phyloP scores from a whole-genome alignment of 192 early-diverging fungal species.

The Chytriomyces sp. region DNA sequence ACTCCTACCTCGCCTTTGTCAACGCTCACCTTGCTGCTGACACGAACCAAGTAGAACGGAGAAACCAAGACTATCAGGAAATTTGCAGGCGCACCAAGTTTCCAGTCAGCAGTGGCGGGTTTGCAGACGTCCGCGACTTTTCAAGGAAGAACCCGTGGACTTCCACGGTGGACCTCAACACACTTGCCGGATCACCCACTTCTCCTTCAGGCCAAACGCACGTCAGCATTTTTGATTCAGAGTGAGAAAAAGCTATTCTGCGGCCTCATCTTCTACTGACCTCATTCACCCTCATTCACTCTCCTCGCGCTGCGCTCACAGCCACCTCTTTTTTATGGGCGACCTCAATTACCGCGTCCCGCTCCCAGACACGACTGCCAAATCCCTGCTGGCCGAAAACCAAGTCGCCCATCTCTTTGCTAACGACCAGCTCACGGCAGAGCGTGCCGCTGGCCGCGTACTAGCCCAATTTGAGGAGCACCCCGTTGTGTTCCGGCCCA shows the following conservation, averaged over 20 bases:
- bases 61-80: constrained; percentile 90
- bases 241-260: too few species aligned
- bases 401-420: constrained; percentile 68
- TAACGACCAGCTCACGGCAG: constrained; percentile 74
- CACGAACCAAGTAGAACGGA: constrained; percentile 67
- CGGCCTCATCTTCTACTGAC: too few species aligned
- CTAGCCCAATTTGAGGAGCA: constrained; percentile 89
- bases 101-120: constrained; percentile 22
- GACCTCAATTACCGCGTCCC: constrained; percentile 94
- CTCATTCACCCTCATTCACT: too few species aligned
- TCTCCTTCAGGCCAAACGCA: background rate
- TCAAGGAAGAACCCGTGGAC: constrained; percentile 49
- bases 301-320: too few species aligned
- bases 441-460: constrained; percentile 64
- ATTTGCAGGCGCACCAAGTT: constrained; percentile 76
- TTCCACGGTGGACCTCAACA: constrained; percentile 25
- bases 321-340: constrained; percentile 87
- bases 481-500: constrained; percentile 76
- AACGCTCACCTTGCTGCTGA: constrained; percentile 91
- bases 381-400: constrained; percentile 52
- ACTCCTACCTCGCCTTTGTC: constrained; percentile 86
- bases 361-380: constrained; percentile 64
- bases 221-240: constrained; percentile 43
- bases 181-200: background rate
- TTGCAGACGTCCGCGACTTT: constrained; percentile 42